These are phyloP conservation scores for Mycogone perniciosa DNA, from an alignment of 2,329 filamentous ascomycete species.

Conservation along the genomic window DNA sequence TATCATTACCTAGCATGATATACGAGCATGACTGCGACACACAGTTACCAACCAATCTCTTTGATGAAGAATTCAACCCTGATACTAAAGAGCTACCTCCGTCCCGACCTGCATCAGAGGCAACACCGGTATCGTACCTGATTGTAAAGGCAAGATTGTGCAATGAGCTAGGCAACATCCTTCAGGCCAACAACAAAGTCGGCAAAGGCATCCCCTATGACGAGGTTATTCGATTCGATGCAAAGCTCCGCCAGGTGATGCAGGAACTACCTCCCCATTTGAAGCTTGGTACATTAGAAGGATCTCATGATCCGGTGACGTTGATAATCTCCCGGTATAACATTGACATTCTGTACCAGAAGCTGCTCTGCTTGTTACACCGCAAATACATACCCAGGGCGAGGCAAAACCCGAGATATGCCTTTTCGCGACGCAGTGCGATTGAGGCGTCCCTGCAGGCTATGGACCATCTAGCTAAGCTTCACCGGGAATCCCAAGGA, in stretches of 20 bases:
- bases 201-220: constrained; percentile 54
- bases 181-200: constrained; percentile 56
- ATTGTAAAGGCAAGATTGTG: constrained; percentile 66
- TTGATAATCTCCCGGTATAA: constrained; percentile 81
- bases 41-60: constrained; percentile 67
- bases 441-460: constrained; percentile 83
- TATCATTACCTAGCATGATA: constrained; percentile 62
- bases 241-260: constrained; percentile 53
- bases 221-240: constrained; percentile 57
- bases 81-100: constrained; percentile 61
- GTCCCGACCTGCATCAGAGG: constrained; percentile 60
- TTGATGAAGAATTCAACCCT: constrained; percentile 72
- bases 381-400: constrained; percentile 78
- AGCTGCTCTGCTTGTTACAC: constrained; percentile 83
- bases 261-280: constrained; percentile 73
- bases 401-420: constrained; percentile 71
- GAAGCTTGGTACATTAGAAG: constrained; percentile 66
- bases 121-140: constrained; percentile 73
- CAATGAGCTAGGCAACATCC: constrained; percentile 63
- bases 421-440: constrained; percentile 74
- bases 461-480: constrained; percentile 66
- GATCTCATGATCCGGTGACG: constrained; percentile 72
- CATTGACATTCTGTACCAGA: constrained; percentile 79
- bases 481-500: constrained; percentile 68
- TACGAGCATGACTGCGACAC: constrained; percentile 70